Evolutionary conservation across 306 rosid species (phyloP).

Genomic region (Urtica urens): DNA sequence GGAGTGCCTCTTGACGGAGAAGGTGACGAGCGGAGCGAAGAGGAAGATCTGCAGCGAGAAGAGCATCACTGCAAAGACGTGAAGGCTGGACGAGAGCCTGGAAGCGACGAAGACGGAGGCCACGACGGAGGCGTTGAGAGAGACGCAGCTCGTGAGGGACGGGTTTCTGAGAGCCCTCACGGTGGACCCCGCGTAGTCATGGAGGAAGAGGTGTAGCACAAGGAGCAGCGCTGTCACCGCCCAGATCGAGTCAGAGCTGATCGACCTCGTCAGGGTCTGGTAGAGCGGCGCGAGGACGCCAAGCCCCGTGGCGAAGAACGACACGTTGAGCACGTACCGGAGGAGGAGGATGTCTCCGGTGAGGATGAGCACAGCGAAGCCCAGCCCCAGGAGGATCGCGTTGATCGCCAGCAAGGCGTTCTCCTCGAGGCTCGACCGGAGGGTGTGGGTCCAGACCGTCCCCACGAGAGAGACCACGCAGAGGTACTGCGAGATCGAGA

Average conservation of each 20-base stretch:
- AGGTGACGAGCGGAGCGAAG: constrained; percentile 74
- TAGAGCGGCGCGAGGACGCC: constrained; percentile 83
- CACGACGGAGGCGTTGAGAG: constrained; percentile 78
- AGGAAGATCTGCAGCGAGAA: constrained; percentile 86
- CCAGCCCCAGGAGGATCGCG: constrained; percentile 59
- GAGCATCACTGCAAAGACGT: constrained; percentile 68
- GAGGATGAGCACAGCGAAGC: constrained; percentile 54
- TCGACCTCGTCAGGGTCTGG: constrained; percentile 84
- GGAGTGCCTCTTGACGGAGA: constrained; percentile 67
- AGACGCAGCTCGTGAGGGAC: constrained; percentile 64
- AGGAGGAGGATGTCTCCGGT: constrained; percentile 71
- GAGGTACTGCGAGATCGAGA: constrained; percentile 79
- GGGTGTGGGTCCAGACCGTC: constrained; percentile 79
- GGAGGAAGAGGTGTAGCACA: constrained; percentile 74
- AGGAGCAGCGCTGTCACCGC: constrained; percentile 57
- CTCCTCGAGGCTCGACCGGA: constrained; percentile 58
- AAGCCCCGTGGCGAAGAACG: constrained; percentile 59
- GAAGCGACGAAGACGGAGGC: constrained; percentile 86
- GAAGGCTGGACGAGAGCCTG: constrained; percentile 75
- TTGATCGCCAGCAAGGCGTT: constrained; percentile 58
- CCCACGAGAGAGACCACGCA: constrained; percentile 75
- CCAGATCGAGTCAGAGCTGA: constrained; percentile 87
- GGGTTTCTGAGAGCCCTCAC: constrained; percentile 50
- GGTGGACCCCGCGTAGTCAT: constrained; percentile 83
- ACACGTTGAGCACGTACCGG: constrained; percentile 57